Percentiles rank a stretch among this genome's conserved stretches.
These are phyloP conservation scores for Gastrolobium villosum DNA, from an alignment of 306 rosid species.

Conservation along the genomic window DNA sequence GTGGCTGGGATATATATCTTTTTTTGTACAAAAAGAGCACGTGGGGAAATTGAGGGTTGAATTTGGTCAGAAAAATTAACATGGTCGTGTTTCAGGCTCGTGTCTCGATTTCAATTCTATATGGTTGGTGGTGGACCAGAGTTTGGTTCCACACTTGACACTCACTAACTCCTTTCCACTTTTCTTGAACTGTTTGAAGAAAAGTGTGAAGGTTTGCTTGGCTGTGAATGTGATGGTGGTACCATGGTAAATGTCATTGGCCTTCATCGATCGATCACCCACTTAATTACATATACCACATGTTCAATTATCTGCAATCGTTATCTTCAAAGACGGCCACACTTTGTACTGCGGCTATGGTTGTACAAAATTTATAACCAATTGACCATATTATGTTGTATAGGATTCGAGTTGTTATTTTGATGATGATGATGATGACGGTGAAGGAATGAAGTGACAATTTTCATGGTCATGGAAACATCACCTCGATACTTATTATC, in stretches of 20 bases:
- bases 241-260: not conserved
- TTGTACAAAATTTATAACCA: not conserved
- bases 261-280: not conserved
- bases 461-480: not conserved
- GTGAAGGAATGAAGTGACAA: not conserved
- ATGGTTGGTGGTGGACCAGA: not conserved
- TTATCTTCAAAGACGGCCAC: constrained; percentile 1
- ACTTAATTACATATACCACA: not conserved
- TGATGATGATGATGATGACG: too few relatives aligned
- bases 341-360: not conserved
- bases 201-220: not conserved
- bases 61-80: not conserved
- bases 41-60: not conserved
- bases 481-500: too few relatives aligned
- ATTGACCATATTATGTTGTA: too few relatives aligned
- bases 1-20: not conserved
- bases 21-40: not conserved
- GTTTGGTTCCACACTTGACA: not conserved
- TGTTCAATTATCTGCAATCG: not conserved
- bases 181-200: not conserved
- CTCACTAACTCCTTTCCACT: not conserved
- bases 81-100: not conserved
- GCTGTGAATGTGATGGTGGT: not conserved
- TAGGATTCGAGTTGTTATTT: too few relatives aligned
- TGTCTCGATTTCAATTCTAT: not conserved